Percentiles rank a stretch among this genome's conserved stretches.
These are phyloP conservation scores for Pyricularia grisea DNA, from an alignment of 2,329 filamentous ascomycete species.

Conservation along the genomic window DNA sequence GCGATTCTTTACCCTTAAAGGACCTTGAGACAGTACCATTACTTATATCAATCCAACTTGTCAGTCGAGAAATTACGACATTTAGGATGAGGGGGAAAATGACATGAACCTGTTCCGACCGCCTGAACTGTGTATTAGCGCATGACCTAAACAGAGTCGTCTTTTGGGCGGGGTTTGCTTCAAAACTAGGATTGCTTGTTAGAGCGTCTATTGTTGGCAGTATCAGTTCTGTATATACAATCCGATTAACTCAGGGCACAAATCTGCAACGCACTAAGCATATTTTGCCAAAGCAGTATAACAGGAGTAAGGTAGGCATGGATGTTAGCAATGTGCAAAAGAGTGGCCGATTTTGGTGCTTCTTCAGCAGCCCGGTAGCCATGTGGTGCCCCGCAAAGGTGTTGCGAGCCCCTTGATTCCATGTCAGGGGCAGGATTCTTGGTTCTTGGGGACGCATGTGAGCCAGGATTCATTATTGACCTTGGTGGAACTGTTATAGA, in stretches of 20 bases:
- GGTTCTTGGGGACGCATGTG: neutral
- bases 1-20: neutral
- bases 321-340: neutral
- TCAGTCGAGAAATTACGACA: neutral
- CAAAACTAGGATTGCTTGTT: neutral
- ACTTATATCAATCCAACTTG: no score
- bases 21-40: neutral
- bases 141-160: neutral
- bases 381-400: neutral
- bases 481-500: neutral
- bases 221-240: neutral
- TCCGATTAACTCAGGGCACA: neutral
- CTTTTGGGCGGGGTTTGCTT: neutral
- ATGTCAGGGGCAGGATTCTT: neutral
- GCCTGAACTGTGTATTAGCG: neutral
- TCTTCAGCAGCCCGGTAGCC: neutral
- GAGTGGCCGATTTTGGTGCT: neutral
- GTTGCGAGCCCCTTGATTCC: neutral
- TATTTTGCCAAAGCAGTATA: neutral
- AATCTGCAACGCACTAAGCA: neutral
- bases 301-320: neutral
- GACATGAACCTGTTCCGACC: neutral
- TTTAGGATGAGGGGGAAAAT: neutral
- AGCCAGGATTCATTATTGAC: neutral
- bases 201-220: neutral